A percentile compares a stretch with the other conserved stretches of the same genome.
These are phyloP conservation scores for Fusarium lateritium DNA, from an alignment of 2,329 filamentous ascomycete genomes.

Conservation along the genomic window DNA sequence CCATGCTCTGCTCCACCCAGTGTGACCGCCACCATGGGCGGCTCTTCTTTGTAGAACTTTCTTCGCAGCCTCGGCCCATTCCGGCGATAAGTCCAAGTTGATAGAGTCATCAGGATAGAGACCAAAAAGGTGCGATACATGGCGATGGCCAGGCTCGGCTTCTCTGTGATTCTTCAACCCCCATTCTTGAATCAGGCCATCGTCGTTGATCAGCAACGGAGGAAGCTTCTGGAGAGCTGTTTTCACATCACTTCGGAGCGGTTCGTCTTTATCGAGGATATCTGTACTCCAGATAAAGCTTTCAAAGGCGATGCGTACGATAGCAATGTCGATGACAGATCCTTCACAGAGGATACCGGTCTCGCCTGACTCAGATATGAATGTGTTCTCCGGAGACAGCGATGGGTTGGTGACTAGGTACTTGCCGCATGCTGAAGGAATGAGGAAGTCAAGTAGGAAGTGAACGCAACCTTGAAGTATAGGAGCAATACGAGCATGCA, in stretches of 20 bases:
- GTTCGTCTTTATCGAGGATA: constrained; percentile 25
- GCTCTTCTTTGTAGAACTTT: constrained; percentile 50
- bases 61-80: constrained; percentile 49
- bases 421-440: constrained; percentile 48
- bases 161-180: constrained; percentile 54
- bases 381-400: constrained; percentile 47
- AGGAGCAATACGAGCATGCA: constrained; percentile 46
- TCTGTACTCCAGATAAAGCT: constrained; percentile 36
- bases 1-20: constrained; percentile 68
- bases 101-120: constrained; percentile 60
- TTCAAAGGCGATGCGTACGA: constrained; percentile 42
- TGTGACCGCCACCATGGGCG: constrained; percentile 60
- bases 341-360: constrained; percentile 46
- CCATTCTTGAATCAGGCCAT: constrained; percentile 58
- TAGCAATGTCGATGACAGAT: constrained; percentile 46
- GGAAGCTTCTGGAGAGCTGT: constrained; percentile 19
- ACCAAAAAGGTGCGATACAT: constrained; percentile 65
- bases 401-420: constrained; percentile 49
- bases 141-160: constrained; percentile 64
- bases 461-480: constrained; percentile 53
- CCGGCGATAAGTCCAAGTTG: constrained; percentile 32
- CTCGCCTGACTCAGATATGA: constrained; percentile 28
- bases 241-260: constrained; percentile 5
- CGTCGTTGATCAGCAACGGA: constrained; percentile 27
- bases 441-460: constrained; percentile 58